Percentiles rank a stretch among this genome's conserved stretches.
Conservation (phyloP, 345 rosid genomes). For the Conringia planisiliqua region DNA sequence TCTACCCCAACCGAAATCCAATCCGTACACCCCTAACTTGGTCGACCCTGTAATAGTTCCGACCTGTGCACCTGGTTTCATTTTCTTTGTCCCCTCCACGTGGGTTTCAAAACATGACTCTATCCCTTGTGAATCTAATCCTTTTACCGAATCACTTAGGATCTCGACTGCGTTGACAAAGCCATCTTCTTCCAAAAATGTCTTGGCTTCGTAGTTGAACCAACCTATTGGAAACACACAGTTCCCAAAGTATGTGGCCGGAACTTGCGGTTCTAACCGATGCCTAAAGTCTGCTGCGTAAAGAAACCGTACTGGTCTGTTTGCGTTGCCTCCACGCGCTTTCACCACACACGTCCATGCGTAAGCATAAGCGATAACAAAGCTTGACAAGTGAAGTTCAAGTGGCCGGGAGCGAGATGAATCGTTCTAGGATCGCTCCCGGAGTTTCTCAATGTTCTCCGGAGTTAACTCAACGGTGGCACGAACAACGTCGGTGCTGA, state of each 20-base stretch:
- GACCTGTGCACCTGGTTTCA: background rate
- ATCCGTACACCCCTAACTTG: background rate
- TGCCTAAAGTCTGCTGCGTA: constrained; percentile 29
- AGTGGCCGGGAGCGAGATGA: background rate
- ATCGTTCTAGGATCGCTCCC: background rate
- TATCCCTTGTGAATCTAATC: background rate
- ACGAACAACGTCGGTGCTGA: background rate
- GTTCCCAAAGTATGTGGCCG: constrained; percentile 35
- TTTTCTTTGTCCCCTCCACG: background rate
- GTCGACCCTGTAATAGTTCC: background rate
- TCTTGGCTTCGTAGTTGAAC: background rate
- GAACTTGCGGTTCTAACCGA: constrained; percentile 34
- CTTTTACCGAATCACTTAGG: background rate
- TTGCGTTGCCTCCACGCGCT: constrained; percentile 11
- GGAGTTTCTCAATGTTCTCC: constrained; percentile 16
- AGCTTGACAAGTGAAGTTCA: constrained; percentile 21
- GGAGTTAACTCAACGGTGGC: constrained; percentile 30
- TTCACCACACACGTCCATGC: constrained; percentile 8
- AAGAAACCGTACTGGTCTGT: background rate
- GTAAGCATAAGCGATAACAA: constrained; percentile 31
- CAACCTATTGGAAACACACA: constrained; percentile 16
- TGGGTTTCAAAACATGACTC: background rate
- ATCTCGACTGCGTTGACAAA: background rate
- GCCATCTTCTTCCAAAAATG: constrained; percentile 4
- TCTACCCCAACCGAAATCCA: constrained; percentile 26